Evolutionary conservation across 257 asterid species (phyloP).

Genomic region (Nicotiana paniculata): DNA sequence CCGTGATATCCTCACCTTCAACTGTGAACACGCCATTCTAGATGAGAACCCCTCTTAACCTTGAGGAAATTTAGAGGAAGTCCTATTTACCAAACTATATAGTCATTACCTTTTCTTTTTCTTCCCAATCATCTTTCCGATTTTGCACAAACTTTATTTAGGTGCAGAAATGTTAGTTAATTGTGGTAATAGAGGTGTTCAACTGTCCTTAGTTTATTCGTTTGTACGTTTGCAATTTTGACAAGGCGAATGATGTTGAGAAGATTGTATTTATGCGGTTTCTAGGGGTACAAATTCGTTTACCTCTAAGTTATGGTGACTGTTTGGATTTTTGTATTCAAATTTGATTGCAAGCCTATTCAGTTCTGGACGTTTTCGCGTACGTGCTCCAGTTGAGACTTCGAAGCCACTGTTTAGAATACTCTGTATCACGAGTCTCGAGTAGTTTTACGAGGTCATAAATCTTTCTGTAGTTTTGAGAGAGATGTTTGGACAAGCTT

Average conservation of each 20-base stretch:
- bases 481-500: too few species aligned
- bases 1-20: conserved; percentile 36
- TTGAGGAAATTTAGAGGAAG: neutral
- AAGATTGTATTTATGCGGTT: neutral
- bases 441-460: too few species aligned
- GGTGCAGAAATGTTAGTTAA: neutral
- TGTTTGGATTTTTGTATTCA: too few species aligned
- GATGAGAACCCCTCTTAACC: neutral
- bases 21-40: conserved; percentile 46
- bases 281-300: neutral
- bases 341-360: too few species aligned
- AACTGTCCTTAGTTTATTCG: neutral
- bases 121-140: neutral
- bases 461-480: too few species aligned
- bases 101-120: neutral
- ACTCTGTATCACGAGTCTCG: too few species aligned
- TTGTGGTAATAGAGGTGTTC: neutral
- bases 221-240: neutral
- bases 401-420: too few species aligned
- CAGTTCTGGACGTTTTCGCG: too few species aligned
- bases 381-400: too few species aligned
- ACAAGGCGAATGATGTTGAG: neutral
- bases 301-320: too few species aligned
- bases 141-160: neutral
- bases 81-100: neutral